These are phyloP conservation scores for Saccharomyces eubayanus DNA, from an alignment of 805 yeast genomes.

Conservation along the genomic window DNA sequence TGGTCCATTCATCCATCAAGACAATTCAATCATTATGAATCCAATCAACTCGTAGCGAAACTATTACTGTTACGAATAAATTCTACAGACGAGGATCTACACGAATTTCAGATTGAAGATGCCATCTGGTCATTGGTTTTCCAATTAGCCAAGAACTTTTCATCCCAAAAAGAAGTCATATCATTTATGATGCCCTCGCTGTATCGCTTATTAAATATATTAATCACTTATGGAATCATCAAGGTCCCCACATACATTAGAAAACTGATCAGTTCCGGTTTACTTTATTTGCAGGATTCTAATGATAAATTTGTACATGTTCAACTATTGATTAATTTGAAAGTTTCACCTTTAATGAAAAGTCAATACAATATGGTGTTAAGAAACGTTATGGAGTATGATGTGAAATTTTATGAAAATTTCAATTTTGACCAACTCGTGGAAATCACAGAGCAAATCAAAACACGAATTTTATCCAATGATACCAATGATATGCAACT, in stretches of 20 bases:
- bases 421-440: slow-evolving; percentile 27
- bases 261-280: slow-evolving; percentile 77
- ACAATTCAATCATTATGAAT: slow-evolving; percentile 21
- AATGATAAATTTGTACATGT: slow-evolving; percentile 48
- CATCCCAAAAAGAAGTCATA: slow-evolving; percentile 20
- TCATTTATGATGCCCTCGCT: slow-evolving; percentile 28
- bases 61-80: slow-evolving; percentile 24
- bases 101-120: slow-evolving; percentile 32
- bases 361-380: slow-evolving; percentile 50
- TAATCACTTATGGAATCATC: slow-evolving; percentile 36
- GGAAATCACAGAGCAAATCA: slow-evolving; percentile 29
- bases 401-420: slow-evolving; percentile 29
- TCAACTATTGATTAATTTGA: slow-evolving; percentile 49
- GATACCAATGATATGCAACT: slow-evolving; percentile 10
- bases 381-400: slow-evolving; percentile 40
- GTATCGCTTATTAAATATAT: slow-evolving; percentile 39
- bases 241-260: slow-evolving; percentile 57
- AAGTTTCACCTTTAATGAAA: slow-evolving; percentile 40
- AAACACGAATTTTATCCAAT: slow-evolving; percentile 16
- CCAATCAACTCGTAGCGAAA: slow-evolving; percentile 26
- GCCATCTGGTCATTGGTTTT: slow-evolving; percentile 31
- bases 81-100: slow-evolving; percentile 17
- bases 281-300: slow-evolving; percentile 53
- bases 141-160: slow-evolving; percentile 28
- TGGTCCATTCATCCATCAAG: slow-evolving; percentile 30